A percentile compares a stretch with the other conserved stretches of the same genome.
Conservation (phyloP, 208 protist genomes). For the Leishmania amazonensis region DNA sequence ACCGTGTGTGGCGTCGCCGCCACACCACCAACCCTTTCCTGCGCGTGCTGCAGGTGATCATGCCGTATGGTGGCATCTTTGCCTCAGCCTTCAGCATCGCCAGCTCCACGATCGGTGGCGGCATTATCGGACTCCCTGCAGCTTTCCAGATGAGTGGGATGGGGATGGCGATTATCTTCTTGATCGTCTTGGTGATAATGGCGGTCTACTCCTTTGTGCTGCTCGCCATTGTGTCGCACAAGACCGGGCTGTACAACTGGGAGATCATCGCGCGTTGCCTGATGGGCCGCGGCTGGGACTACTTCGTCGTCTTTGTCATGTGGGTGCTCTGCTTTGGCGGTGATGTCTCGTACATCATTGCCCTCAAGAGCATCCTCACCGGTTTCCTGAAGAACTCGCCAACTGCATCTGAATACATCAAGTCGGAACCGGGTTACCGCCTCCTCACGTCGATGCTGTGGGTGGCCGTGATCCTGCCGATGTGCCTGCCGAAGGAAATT, state of each 20-base stretch:
- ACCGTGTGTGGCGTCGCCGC: slow-evolving; percentile 42
- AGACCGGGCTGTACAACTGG: slow-evolving; percentile 55
- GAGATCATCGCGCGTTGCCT: slow-evolving; percentile 50
- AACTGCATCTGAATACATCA: slow-evolving; percentile 17
- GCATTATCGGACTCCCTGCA: slow-evolving; percentile 58
- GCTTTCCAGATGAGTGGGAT: slow-evolving; percentile 64
- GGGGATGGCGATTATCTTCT: slow-evolving; percentile 38
- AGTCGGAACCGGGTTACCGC: slow-evolving; percentile 33
- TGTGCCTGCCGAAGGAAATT: slow-evolving; percentile 75
- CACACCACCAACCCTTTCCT: slow-evolving; percentile 45
- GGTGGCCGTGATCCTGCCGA: slow-evolving; percentile 25
- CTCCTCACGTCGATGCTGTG: slow-evolving; percentile 60
- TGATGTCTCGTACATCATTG: slow-evolving; percentile 61
- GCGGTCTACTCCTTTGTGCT: slow-evolving; percentile 68
- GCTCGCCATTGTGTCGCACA: slow-evolving; percentile 43
- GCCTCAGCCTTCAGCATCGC: slow-evolving; percentile 60
- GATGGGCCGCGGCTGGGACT: slow-evolving; percentile 29
- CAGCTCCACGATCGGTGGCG: slow-evolving; percentile 67
- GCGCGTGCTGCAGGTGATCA: slow-evolving; percentile 34
- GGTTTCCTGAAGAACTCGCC: slow-evolving; percentile 32
- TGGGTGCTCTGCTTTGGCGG: slow-evolving; percentile 64
- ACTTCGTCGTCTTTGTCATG: slow-evolving; percentile 48
- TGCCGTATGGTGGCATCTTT: slow-evolving; percentile 58
- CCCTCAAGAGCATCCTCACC: slow-evolving; percentile 49
- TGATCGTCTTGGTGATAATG: slow-evolving; percentile 34